Conservation (phyloP, 108 stramenopile genomes). For the Chaetoceros tenuissimus region DNA sequence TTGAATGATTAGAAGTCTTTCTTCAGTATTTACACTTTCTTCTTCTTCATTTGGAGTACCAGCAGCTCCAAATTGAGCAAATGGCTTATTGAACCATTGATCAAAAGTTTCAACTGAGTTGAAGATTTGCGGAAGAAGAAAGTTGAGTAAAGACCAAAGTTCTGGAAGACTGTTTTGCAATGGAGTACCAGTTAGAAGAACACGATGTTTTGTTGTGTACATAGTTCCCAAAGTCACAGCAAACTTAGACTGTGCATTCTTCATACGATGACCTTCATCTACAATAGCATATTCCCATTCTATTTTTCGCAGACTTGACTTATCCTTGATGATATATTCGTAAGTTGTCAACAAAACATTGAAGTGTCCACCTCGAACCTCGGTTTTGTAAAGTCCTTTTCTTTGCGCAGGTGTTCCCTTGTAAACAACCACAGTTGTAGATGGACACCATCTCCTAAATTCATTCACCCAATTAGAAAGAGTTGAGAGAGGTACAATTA, state of each 20-base stretch:
- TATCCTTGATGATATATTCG: conserved; percentile 89
- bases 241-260: conserved; percentile 69
- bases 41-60: conserved; percentile 20
- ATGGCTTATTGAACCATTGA: conserved; percentile 88
- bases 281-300: conserved; percentile 89
- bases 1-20: conserved; percentile 86
- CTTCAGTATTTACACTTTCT: conserved; percentile 64
- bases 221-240: conserved; percentile 53
- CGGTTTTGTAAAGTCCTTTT: conserved; percentile 63
- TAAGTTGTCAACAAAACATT: conserved; percentile 90
- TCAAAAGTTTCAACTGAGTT: conserved; percentile 72
- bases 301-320: conserved; percentile 66
- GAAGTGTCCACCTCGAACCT: conserved; percentile 68
- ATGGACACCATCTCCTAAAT: conserved; percentile 69
- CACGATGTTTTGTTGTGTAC: conserved; percentile 41
- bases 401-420: conserved; percentile 69
- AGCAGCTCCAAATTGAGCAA: conserved; percentile 56
- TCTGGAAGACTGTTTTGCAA: conserved; percentile 70
- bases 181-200: conserved; percentile 88
- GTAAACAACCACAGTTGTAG: conserved; percentile 54
- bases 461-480: conserved; percentile 88
- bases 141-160: conserved; percentile 64
- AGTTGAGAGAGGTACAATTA: conserved; percentile 88
- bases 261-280: conserved; percentile 89
- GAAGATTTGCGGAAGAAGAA: conserved; percentile 56